Conservation (phyloP, 2,329 filamentous ascomycete genomes). For the Aspergillus flavus region DNA sequence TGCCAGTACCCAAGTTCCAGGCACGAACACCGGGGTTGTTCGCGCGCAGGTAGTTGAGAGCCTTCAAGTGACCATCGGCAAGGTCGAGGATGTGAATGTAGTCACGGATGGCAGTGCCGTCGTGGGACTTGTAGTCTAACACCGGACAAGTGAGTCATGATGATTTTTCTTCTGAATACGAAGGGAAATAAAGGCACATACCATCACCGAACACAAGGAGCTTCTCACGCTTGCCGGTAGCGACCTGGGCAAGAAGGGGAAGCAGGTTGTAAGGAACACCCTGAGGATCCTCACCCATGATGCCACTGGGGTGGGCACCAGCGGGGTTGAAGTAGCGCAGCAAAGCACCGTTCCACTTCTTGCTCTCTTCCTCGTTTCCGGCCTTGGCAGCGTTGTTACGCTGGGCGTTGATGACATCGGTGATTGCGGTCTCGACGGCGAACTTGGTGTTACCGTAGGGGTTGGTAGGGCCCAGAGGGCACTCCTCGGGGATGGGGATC, state of each 20-base stretch:
- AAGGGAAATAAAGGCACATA: slow-evolving; percentile 48
- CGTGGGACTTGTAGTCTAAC: slow-evolving; percentile 71
- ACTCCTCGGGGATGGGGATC: slow-evolving; percentile 98
- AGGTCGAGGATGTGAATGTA: slow-evolving; percentile 69
- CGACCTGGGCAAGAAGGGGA: slow-evolving; percentile 91
- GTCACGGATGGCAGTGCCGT: slow-evolving; percentile 64
- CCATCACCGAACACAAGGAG: slow-evolving; percentile 91
- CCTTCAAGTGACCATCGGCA: slow-evolving; percentile 57
- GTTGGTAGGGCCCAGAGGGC: slow-evolving; percentile 95
- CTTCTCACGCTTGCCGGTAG: slow-evolving; percentile 92
- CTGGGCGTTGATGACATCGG: slow-evolving; percentile 85
- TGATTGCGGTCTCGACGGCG: slow-evolving; percentile 88
- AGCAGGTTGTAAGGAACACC: slow-evolving; percentile 95
- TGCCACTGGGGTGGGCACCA: slow-evolving; percentile 88
- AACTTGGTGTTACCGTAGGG: slow-evolving; percentile 97
- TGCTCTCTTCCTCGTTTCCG: slow-evolving; percentile 66
- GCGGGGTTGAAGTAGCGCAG: slow-evolving; percentile 98
- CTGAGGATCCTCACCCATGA: slow-evolving; percentile 98
- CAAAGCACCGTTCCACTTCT: slow-evolving; percentile 90
- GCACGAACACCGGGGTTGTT: slow-evolving; percentile 79
- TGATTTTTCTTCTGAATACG: neutral
- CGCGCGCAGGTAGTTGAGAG: slow-evolving; percentile 66
- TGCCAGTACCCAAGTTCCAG: slow-evolving; percentile 95
- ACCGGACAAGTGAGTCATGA: neutral
- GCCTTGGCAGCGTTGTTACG: slow-evolving; percentile 79